Base-by-base conservation (phyloP, 129 eudicot species). In the Saussurea involucrata region DNA sequence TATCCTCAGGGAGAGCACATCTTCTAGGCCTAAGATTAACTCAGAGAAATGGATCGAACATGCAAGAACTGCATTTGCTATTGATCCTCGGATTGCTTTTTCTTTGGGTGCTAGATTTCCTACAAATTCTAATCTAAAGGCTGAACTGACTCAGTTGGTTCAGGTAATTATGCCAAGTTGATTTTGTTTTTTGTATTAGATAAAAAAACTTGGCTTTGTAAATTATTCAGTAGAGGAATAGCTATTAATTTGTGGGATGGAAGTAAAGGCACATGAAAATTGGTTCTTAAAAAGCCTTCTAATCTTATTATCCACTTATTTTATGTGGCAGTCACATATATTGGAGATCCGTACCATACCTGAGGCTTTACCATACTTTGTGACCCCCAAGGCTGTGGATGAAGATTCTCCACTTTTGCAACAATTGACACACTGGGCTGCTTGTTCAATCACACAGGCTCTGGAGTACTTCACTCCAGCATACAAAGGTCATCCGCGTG, bases 391-490 rank as follows among this genome's bases (percentile, higher is more conserved):
- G 85, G 95, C 97, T 21, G 89, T 95, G 33, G 96, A 95, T 75
- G 99, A 95, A 76, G 88, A 92, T 81, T 95, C 99, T 4, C 29
- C 92, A 6, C 87, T 95, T 76, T 74, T 95, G 86, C 99, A 95
- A 73, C 99, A 95, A 75, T 83, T 95, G 76, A 97, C 96, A 72
- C 99, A 95, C 71, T 95, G 99, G 99, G 99, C 99, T 63, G 95
- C 97, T 76, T 95, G 99, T 80, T 95, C 99, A 63, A 90, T 95
- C 67, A 90, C 99, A 53, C 97, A 95, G 63, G 99, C 97, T 73
- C 70, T 95, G 63, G 99, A 95, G 80, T 95, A 92, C 46, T 95
- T 95, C 57, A 89, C 97, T 49, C 99, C 99, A 73, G 96, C 95
- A 63, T 95, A 92, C 75, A 92, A 92, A 82, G 97, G 99, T 46